Conservation (phyloP, 306 rosid species). For the Oxytropis ochrocephala region DNA sequence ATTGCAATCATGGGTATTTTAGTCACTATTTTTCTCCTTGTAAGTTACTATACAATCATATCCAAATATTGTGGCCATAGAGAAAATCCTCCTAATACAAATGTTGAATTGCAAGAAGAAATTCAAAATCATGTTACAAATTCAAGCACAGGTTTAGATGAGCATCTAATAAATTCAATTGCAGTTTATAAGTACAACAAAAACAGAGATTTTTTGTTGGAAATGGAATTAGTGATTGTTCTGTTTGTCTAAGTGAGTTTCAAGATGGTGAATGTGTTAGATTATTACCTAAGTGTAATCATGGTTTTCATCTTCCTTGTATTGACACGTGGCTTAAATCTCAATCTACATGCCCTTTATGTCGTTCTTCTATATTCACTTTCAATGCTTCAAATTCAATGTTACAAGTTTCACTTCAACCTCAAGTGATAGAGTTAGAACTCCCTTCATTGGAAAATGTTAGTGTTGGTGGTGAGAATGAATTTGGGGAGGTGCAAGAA, state of each 20-base stretch:
- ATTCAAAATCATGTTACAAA: conserved; percentile 20
- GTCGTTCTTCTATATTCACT: conserved; percentile 53
- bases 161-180: conserved; percentile 54
- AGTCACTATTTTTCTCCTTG: conserved; percentile 64
- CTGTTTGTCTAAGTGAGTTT: conserved; percentile 80
- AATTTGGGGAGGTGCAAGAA: conserved; percentile 15
- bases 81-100: not conserved
- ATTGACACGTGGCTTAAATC: conserved; percentile 85
- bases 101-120: conserved; percentile 27
- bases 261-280: conserved; percentile 56
- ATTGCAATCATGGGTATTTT: conserved; percentile 67
- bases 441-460: conserved; percentile 15
- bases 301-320: conserved; percentile 75
- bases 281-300: conserved; percentile 73
- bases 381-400: conserved; percentile 2
- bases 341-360: conserved; percentile 67
- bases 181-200: conserved; percentile 53
- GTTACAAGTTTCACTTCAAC: not conserved
- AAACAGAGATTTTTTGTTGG: conserved; percentile 38
- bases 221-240: conserved; percentile 54
- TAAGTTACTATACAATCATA: conserved; percentile 59
- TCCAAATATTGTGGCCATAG: conserved; percentile 57
- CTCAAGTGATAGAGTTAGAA: not conserved
- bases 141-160: conserved; percentile 54
- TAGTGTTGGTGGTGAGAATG: conserved; percentile 11